These are phyloP conservation scores for Thelephora ganbajun DNA, from an alignment of 768 basidiomycete species.

Conservation along the genomic window DNA sequence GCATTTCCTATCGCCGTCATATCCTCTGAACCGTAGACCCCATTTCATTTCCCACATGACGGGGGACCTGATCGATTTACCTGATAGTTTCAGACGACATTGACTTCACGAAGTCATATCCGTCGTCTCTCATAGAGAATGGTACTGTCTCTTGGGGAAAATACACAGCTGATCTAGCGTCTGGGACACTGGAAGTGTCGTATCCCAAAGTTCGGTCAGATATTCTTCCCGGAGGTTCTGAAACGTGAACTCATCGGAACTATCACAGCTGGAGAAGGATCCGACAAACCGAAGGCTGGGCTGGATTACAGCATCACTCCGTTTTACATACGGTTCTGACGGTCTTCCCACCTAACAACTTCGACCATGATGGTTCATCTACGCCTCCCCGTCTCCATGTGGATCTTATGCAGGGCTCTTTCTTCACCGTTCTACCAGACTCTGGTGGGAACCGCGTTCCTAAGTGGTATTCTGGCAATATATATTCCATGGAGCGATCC, in stretches of 20 bases:
- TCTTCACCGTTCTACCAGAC: slow-evolving; percentile 44
- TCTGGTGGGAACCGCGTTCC: slow-evolving; percentile 18
- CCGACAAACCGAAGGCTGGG: slow-evolving; percentile 75
- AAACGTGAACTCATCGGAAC: not conserved
- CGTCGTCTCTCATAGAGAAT: slow-evolving; percentile 55
- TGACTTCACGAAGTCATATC: slow-evolving; percentile 35
- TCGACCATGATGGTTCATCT: not conserved
- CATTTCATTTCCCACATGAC: not conserved
- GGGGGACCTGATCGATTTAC: slow-evolving; percentile 5
- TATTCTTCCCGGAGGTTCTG: not conserved
- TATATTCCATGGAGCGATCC: slow-evolving; percentile 54
- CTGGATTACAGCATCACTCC: slow-evolving; percentile 68
- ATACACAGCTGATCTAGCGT: slow-evolving; percentile 20
- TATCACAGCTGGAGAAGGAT: slow-evolving; percentile 53
- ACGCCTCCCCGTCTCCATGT: slow-evolving; percentile 35
- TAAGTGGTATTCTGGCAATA: slow-evolving; percentile 74
- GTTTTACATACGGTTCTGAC: slow-evolving; percentile 53
- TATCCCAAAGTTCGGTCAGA: slow-evolving; percentile 48
- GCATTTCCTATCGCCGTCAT: slow-evolving; percentile 67
- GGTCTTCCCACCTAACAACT: slow-evolving; percentile 29
- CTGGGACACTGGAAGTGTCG: slow-evolving; percentile 43
- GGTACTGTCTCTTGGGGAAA: slow-evolving; percentile 45
- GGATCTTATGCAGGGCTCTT: slow-evolving; percentile 58
- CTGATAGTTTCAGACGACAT: slow-evolving; percentile 35
- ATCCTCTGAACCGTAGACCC: slow-evolving; percentile 47